A percentile compares a stretch with the other conserved stretches of the same genome.
phyloP scores from a whole-genome alignment of 345 rosid species.

The Euphorbia pulcherrima region DNA sequence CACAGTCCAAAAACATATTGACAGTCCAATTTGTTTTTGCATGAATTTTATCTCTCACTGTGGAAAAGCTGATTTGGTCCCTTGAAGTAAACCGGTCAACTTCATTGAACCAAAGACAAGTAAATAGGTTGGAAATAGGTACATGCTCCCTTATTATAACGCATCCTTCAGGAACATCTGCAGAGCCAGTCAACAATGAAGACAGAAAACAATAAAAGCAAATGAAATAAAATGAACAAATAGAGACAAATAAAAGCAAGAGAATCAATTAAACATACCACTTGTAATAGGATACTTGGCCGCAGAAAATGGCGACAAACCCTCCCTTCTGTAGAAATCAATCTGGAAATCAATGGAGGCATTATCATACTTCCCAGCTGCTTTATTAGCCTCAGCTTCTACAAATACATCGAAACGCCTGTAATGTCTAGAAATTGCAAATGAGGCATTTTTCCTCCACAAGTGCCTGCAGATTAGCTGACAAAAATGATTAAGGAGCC shows the following conservation, averaged over 20 bases:
- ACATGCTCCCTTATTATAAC: constrained; percentile 92
- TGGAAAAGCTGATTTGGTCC: constrained; percentile 96
- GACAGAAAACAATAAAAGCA: not conserved
- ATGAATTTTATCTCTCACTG: constrained; percentile 76
- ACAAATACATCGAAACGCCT: constrained; percentile 76
- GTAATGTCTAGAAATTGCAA: constrained; percentile 92
- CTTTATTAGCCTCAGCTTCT: constrained; percentile 99
- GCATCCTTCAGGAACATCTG: constrained; percentile 99
- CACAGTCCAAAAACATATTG: constrained; percentile 92
- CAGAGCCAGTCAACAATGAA: constrained; percentile 23
- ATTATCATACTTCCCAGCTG: constrained; percentile 92
- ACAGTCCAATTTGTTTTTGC: constrained; percentile 78
- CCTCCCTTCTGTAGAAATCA: constrained; percentile 84
- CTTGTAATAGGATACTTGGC: constrained; percentile 91
- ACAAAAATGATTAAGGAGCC: constrained; percentile 5
- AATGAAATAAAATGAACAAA: no score
- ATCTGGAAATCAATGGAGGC: constrained; percentile 87
- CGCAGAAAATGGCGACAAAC: constrained; percentile 73
- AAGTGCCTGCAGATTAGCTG: constrained; percentile 60
- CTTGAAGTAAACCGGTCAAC: constrained; percentile 94
- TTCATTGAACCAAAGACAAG: constrained; percentile 98
- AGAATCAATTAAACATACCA: constrained; percentile 43
- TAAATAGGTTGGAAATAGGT: constrained; percentile 83
- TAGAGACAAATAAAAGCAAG: constrained; percentile 3
- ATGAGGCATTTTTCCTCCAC: constrained; percentile 95